Base-by-base conservation (phyloP, 768 basidiomycete species). In the Thelephora ganbajun region DNA sequence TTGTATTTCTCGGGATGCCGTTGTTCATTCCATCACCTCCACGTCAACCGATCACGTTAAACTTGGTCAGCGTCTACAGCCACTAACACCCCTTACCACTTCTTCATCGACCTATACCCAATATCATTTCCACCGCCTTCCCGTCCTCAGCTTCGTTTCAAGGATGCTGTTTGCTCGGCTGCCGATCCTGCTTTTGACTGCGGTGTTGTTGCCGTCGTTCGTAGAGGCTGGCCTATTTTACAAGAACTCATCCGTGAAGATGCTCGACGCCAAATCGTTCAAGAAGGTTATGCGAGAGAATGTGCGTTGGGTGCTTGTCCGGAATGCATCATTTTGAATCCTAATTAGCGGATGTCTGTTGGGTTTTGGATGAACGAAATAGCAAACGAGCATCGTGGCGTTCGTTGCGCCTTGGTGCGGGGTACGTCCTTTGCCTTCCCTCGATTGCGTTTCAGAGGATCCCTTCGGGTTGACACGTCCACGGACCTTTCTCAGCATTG, bases 381-480 rank as follows among this genome's bases (percentile, higher is more conserved):
- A 89, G 87, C 68, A 74, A 64, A 83, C 87, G 30, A 76, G 71
- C 51, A 62, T 92, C 58, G 81, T 94, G 14, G 92, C 89, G 1
- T 96, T 93, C 59, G 83, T 92, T 11, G 92, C 92, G n/a, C 86
- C 90, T 3, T 94, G 91, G 92, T 91, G 86, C 58, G 86, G 84
- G 53, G 84, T 87, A 61, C 60, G 83, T 67, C 46, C 14, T 13
- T n/a, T n/a, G n/a, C n/a, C n/a, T n/a, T n/a, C n/a, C n/a, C n/a
- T n/a, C n/a, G n/a, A n/a, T n/a, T n/a, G n/a, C n/a, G n/a, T n/a
- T n/a, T n/a, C n/a, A n/a, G n/a, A n/a, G n/a, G n/a, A n/a, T n/a
- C 1, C 33, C 4, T 13, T 18, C 20, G 5, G n/a, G 13, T 45
- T 30, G 9, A 11, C 5, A 12, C 14, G 1, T 37, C 19, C 1